Conservation (phyloP, 257 asterid genomes). For the Ophiorrhiza pumila region DNA sequence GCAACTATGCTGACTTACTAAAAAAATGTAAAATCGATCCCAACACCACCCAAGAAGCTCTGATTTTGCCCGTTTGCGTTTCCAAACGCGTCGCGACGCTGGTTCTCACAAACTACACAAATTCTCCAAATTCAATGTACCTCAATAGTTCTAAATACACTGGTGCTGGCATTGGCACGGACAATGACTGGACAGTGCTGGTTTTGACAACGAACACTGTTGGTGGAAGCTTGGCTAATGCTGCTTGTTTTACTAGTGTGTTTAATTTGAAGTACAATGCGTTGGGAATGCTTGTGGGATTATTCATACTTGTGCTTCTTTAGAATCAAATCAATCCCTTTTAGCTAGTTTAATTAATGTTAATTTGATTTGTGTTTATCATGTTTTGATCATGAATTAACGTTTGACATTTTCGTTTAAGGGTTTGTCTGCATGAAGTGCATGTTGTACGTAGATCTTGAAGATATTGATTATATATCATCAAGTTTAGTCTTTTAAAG, state of each 20-base stretch:
- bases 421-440: too few relatives aligned
- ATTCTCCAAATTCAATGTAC: slow-evolving; percentile 42
- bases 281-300: slow-evolving; percentile 11
- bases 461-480: too few relatives aligned
- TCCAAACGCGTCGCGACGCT: slow-evolving; percentile 52
- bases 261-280: slow-evolving; percentile 1
- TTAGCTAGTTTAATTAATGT: too few relatives aligned
- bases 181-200: slow-evolving; percentile 74
- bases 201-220: slow-evolving; percentile 56
- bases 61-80: slow-evolving; percentile 74
- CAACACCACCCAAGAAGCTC: slow-evolving; percentile 56
- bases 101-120: slow-evolving; percentile 74
- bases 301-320: slow-evolving; percentile 11
- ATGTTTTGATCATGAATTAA: too few relatives aligned
- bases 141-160: slow-evolving; percentile 51
- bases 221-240: slow-evolving; percentile 55
- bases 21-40: slow-evolving; percentile 55
- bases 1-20: slow-evolving; percentile 38
- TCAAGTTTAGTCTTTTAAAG: too few relatives aligned
- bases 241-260: slow-evolving; percentile 4
- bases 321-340: not conserved
- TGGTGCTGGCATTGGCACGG: slow-evolving; percentile 65
- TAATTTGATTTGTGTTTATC: not conserved
- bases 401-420: too few relatives aligned
- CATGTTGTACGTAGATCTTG: too few relatives aligned